Evolutionary conservation across 352 stramenopile species (phyloP), one percentile per base, ranked within the genome.

Genomic region (Phytophthora crassamura): DNA sequence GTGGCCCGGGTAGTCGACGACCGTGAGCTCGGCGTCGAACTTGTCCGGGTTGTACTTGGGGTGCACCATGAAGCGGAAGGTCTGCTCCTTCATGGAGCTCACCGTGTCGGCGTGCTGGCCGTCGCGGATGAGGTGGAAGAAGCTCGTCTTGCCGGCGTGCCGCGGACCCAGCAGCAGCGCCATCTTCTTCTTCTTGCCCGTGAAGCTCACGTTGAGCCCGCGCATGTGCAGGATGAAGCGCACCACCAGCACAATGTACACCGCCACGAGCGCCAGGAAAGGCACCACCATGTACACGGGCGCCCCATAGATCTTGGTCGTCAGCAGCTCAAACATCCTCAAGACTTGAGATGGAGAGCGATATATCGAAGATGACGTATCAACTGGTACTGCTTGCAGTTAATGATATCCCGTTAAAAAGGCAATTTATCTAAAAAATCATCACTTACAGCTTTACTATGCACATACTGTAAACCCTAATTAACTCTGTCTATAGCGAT

Each of bases 1-100:
- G 65, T 95, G 82, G 60, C 88, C 88, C 0, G 88, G 88, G 59
- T 89, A 94, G 74, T 96, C 88, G 34, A 93, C 63, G 38, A 96
- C 72, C 38, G 80, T 84, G 40, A 92, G 68, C 68, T 91, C 72
- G 11, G 80, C 78, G 59, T 83, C 79, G 63, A 91, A 88, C 75
- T 87, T 84, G 69, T 76, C 75, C 20, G 72, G 75, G 62, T 90
- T 91, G 79, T 88, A 81, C 53, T 81, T 82, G 20, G 55, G 43
- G 63, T 94, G 82, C 41, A 94, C 70, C 33, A 78, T 49, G 43
- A 95, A 93, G 46, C 72, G 78, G 64, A 72, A 75, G n/a, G 86
- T 84, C 30, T 77, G 70, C 48, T 92, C 80, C 58, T 93, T 90
- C 88, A 96, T 96, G 46, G 88, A 96, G 50, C 80, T 91, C 18